A percentile compares a stretch with the other conserved stretches of the same genome.
Conservation (phyloP, 768 basidiomycete genomes). For the Coprinopsis strossmayeri region DNA sequence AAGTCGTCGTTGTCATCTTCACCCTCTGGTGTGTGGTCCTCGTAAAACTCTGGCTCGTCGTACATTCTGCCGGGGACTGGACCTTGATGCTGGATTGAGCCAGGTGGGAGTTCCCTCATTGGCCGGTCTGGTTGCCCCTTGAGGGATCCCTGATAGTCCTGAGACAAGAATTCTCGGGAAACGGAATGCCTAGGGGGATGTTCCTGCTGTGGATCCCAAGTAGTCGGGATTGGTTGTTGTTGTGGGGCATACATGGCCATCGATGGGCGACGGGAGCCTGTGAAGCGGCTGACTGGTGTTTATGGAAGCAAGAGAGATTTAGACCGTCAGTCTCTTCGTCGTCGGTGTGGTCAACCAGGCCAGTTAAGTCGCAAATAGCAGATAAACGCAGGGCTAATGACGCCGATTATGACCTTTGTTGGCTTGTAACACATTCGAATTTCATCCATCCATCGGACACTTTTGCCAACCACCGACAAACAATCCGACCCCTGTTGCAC, state of each 20-base stretch:
- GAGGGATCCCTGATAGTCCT: conserved; percentile 15
- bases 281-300: neutral
- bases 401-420: neutral
- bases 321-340: neutral
- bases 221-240: conserved; percentile 12
- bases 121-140: conserved; percentile 2
- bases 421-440: neutral
- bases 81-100: conserved; percentile 20
- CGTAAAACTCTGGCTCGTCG: conserved; percentile 34
- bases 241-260: conserved; percentile 22
- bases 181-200: conserved; percentile 17
- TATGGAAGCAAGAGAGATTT: neutral
- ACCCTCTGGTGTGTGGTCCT: conserved; percentile 31
- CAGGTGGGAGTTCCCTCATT: conserved; percentile 10
- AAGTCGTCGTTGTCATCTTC: conserved; percentile 46
- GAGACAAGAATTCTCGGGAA: conserved; percentile 20
- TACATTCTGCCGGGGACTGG: conserved; percentile 18
- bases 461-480: conserved; percentile 6
- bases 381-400: neutral
- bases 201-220: conserved; percentile 16
- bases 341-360: neutral
- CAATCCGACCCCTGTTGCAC: neutral
- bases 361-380: neutral
- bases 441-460: neutral
- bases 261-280: conserved; percentile 1